Evolutionary conservation across 352 stramenopile species (phyloP).

Genomic region (Pythium utonaiense): DNA sequence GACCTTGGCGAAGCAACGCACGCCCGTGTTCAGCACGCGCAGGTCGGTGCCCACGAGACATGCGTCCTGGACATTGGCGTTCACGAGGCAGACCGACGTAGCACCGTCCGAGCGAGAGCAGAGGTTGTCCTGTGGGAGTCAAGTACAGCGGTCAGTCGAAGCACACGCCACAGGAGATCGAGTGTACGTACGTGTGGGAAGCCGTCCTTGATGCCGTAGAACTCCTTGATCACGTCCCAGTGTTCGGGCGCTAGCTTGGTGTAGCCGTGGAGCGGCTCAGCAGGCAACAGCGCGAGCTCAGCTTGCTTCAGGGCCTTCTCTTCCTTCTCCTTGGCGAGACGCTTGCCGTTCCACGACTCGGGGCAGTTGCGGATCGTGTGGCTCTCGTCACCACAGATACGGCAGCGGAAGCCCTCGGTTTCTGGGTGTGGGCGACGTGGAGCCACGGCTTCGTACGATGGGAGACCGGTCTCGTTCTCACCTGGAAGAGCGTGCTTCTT

Average conservation of each 20-base stretch:
- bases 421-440: constrained; percentile 19
- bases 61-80: constrained; percentile 38
- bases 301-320: constrained; percentile 14
- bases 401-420: constrained; percentile 30
- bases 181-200: constrained; percentile 46
- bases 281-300: constrained; percentile 9
- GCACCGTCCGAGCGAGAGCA: constrained; percentile 64
- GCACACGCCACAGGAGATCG: not conserved
- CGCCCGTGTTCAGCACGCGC: constrained; percentile 83
- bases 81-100: constrained; percentile 63
- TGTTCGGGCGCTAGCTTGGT: constrained; percentile 42
- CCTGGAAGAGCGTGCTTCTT: constrained; percentile 58
- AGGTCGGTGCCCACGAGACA: constrained; percentile 57
- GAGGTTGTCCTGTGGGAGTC: constrained; percentile 61
- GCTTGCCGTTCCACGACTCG: constrained; percentile 31
- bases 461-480: constrained; percentile 31
- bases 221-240: constrained; percentile 55
- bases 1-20: constrained; percentile 85
- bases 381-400: constrained; percentile 21
- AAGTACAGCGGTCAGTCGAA: no score
- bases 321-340: constrained; percentile 20
- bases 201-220: constrained; percentile 62
- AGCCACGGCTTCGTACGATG: constrained; percentile 36
- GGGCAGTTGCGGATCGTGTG: constrained; percentile 43
- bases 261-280: constrained; percentile 42